Base-by-base conservation (phyloP, 2,329 filamentous ascomycete species). In the Cercospora beticola region DNA sequence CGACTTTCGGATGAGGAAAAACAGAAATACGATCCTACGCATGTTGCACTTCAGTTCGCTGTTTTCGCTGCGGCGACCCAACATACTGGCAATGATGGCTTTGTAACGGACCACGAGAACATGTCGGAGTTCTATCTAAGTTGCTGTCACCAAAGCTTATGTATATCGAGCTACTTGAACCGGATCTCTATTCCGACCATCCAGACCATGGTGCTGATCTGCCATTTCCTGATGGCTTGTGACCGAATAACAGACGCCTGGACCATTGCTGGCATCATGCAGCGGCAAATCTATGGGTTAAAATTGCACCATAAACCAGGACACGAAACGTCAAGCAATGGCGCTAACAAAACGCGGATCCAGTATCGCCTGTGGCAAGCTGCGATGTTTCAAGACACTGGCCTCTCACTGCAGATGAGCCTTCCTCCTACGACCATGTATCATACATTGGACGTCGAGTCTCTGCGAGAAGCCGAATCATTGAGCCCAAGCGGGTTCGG, bases 121-220 rank as follows among this genome's bases (percentile, higher is more conserved):
- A 40, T 40, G 36, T 40, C 36, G 40, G 58, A 46, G 46, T 67
- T 62, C 58, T 52, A 52, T 36, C n/a, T 65, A 8, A 40, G 28
- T 14, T 28, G 28, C 23, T 23, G 63, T 30, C 63, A 65, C 23
- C 63, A 60, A 21, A 18, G 28, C 23, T 56, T 65, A 14, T 65
- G 63, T 30, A 18, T 65, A 23, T 65, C 30, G 8, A 36, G 28
- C 31, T 65, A 59, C n/a, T 43, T 65, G 26, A 65, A 43, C 46
- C 52, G 36, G n/a, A 40, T 21, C 33, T 59, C 52, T 43, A 40
- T 26, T 12, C 23, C 36, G 28, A 91, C 90, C 1, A 87, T 94
- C 23, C 90, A 92, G 78, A 88, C 91, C 59, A 93, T 93, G 91
- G 89, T 93, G 0, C 79, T 94, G 21, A 88, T 93, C 65, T 89